phyloP scores from a whole-genome alignment of 768 basidiomycete genomes.

The Candolleomyces aberdarensis region DNA sequence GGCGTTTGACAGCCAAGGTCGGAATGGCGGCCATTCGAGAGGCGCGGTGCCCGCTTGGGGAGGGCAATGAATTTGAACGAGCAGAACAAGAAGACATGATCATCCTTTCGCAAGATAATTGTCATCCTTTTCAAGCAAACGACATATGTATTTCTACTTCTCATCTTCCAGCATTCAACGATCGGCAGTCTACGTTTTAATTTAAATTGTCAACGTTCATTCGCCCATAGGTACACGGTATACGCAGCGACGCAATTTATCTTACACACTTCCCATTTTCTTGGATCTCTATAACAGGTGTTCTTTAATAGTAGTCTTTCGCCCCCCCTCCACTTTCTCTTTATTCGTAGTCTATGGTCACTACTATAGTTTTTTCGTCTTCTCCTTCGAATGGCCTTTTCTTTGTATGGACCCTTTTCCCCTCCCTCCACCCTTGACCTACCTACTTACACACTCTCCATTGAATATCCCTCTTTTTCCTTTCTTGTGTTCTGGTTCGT shows the following conservation, averaged over 20 bases:
- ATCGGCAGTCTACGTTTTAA: too few relatives aligned
- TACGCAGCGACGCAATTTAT: not conserved
- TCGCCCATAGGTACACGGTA: not conserved
- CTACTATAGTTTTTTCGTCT: not conserved
- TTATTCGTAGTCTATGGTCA: not conserved
- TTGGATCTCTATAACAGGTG: not conserved
- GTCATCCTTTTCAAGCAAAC: not conserved
- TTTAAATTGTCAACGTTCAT: not conserved
- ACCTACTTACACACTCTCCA: too few relatives aligned
- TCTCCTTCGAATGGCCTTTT: not conserved
- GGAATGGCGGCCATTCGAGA: not conserved
- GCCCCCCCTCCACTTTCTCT: not conserved
- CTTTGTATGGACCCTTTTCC: too few relatives aligned
- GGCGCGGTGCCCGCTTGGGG: not conserved
- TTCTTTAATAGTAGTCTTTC: not conserved
- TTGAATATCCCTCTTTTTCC: too few relatives aligned
- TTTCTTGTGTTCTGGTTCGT: too few relatives aligned
- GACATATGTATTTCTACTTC: slow-evolving; percentile 4
- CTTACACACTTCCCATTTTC: not conserved
- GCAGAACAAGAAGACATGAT: not conserved
- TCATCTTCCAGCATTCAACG: too few relatives aligned
- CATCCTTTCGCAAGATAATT: not conserved
- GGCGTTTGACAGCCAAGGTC: not conserved
- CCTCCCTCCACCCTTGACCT: too few relatives aligned
- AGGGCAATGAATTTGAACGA: slow-evolving; percentile 3